Evolutionary conservation across 257 asterid genomes (phyloP), one percentile per base, ranked within the genome.

Genomic region (Verbena officinalis): DNA sequence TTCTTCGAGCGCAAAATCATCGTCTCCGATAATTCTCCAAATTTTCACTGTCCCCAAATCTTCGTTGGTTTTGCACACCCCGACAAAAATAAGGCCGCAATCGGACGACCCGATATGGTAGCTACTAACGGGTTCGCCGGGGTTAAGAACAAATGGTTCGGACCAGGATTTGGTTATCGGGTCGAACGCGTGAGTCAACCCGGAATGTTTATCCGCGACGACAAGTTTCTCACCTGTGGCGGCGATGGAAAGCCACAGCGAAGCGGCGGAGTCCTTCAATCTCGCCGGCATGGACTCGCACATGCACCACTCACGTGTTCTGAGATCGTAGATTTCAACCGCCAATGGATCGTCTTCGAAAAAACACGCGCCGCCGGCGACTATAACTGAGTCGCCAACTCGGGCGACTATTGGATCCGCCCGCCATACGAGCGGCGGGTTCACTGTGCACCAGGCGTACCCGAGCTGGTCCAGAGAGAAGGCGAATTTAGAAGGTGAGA

Each of bases 321-420:
- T 36, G 27, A 59, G 15, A 49, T 58, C 31, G 63, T 78, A 81
- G 9, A 79, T 44, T 22, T 84, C 90, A 4, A 84, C 82, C 0
- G 83, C 80, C 16, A 79, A 36, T 1, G 82, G 83, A 36, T 78
- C 81, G 56, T 68, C 76, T 60, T 81, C 87, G 54, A 72, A 78
- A 23, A 78, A 84, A 43, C 82, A 81, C 4, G 66, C 45, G 64
- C 90, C 84, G 1, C 90, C 90, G 13, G 79, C 90, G 4, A 84
- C 39, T 0, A 84, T 20, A 19, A 84, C 31, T 1, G 39, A 59
- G 43, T 71, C 74, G 4, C 78, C 81, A 6, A 84, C 77, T 5
- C 58, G 73, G 16, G 82, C 80, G 0, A 84, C 82, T 20, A 81
- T 58, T 0, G 90, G 90, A 53, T 84, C 83, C 3, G 20, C 60